Base-by-base conservation (phyloP, 1,139 yeast genomes). In the Zygosaccharomyces sapae region DNA sequence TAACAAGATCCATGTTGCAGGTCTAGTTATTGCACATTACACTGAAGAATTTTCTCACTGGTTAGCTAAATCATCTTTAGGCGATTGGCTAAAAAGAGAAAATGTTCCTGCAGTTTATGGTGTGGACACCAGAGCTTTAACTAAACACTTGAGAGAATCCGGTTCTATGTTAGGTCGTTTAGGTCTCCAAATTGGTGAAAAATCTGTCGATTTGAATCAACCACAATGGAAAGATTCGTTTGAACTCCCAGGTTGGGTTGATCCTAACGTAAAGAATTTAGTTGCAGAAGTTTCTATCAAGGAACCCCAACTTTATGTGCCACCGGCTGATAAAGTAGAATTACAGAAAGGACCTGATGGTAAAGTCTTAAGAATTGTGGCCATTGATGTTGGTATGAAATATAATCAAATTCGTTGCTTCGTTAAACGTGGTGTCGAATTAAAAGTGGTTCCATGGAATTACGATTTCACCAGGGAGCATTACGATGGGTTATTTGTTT, bases 351-450 rank as follows among this genome's bases (percentile, higher is more conserved):
- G 86, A 59, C 75, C 86, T 59, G 70, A 83, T 64, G 97, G 96
- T 47, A 81, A 84, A 63, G 75, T 82, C 42, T 69, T 90, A 57
- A 81, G 95, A 69, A 86, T 94, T 54, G 70, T 94, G 43, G 96
- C 96, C 34, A 76, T 94, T 54, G 99, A 92, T 71, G 97, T 90
- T 52, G 99, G 99, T 76, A 86, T 92, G 89, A 92, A 92, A 72
- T 90, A 76, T 74, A 92, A 94, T 72, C 98, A 94, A 74, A 87
- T 94, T 65, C 85, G 98, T 71, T 92, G 98, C 71, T 90, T 92
- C 60, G 90, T 92, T 51, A 80, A 82, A 67, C 85, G 98, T 64
- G 98, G 99, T 65, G 96, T 94, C 48, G 97, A 94, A 71, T 76
- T 94, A 61, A 80, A 82, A 67, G 97, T 94, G 50, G 97, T 94